phyloP scores from a whole-genome alignment of 257 asterid species.

The Thymus mandschuricus region DNA sequence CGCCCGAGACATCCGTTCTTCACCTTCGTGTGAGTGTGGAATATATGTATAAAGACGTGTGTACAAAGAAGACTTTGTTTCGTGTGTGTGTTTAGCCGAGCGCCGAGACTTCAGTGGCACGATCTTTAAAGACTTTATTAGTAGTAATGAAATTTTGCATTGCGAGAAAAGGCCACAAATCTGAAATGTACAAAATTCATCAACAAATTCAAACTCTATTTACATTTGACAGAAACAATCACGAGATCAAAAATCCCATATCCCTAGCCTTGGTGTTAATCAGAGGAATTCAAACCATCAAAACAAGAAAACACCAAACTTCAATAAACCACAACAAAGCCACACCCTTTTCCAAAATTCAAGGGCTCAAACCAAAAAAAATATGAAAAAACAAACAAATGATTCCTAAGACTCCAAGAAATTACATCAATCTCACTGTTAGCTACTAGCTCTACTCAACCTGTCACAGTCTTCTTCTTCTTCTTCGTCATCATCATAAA shows the following conservation, averaged over 20 bases:
- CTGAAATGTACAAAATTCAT: conserved; percentile 11
- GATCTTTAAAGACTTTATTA: too few relatives aligned
- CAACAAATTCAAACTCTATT: conserved; percentile 18
- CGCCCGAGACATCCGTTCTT: too few relatives aligned
- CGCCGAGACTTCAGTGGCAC: too few relatives aligned
- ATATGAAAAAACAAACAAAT: neutral
- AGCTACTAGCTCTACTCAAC: conserved; percentile 18
- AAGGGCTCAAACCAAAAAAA: neutral
- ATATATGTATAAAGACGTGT: too few relatives aligned
- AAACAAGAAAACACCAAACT: neutral
- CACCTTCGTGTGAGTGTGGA: too few relatives aligned
- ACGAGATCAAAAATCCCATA: neutral
- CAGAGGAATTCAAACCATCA: neutral
- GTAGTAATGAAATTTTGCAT: neutral
- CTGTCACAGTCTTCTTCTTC: conserved; percentile 39
- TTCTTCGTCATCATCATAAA: conserved; percentile 59
- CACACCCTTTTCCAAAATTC: conserved; percentile 6
- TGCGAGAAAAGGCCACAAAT: neutral
- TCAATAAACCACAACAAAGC: neutral
- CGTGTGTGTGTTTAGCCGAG: too few relatives aligned
- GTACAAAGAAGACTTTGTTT: too few relatives aligned
- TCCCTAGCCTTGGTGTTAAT: neutral
- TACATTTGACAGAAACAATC: conserved; percentile 22
- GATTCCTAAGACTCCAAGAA: neutral
- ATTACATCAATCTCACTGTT: neutral